Evolutionary conservation across 1,139 yeast species (phyloP), one percentile per base, ranked within the genome.

Genomic region (Debaryomycetaceae sp.): DNA sequence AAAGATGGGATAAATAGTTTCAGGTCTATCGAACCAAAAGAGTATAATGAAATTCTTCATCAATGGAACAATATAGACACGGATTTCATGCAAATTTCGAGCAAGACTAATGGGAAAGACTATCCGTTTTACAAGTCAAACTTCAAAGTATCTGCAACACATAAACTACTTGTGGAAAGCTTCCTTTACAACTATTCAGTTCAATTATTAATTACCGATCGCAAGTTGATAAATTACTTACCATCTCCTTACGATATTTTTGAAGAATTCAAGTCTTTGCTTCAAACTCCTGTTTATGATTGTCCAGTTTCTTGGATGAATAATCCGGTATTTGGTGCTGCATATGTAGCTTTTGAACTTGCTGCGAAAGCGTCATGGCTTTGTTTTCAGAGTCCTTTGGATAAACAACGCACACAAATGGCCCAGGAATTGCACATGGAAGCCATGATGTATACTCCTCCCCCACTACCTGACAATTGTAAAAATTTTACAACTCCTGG

Each of bases 281-380:
- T 59, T 8, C 55, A 51, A 35, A 37, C 34, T n/a, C 31, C 29
- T 6, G 18, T 39, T 5, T 39, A 32, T 39, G 48, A 51, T 13
- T 56, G 63, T 38, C 58, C 52, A 16, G 51, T 52, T 30, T 41
- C 49, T 3, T 68, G 71, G 72, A 52, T 66, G 55, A 58, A 58
- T 35, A 59, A 65, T 37, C 71, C 72, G 1, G 54, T 67, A 1
- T 45, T 58, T 32, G 71, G 70, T 2, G 62, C 70, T 6, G 52
- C 64, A 3, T 46, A 60, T 9, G 62, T 58, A 22, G 58, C 65
- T 31, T 65, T 61, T 47, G 77, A 71, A 41, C 51, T 66, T 7
- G 51, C 61, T 8, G 65, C 72, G 16, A 73, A 73, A 43, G 54
- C 68, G 3, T 55, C 68, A 0, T 73, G 71, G 63, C 42, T 72